phyloP scores from a whole-genome alignment of 805 yeast genomes.

The Clavispora asparagi region DNA sequence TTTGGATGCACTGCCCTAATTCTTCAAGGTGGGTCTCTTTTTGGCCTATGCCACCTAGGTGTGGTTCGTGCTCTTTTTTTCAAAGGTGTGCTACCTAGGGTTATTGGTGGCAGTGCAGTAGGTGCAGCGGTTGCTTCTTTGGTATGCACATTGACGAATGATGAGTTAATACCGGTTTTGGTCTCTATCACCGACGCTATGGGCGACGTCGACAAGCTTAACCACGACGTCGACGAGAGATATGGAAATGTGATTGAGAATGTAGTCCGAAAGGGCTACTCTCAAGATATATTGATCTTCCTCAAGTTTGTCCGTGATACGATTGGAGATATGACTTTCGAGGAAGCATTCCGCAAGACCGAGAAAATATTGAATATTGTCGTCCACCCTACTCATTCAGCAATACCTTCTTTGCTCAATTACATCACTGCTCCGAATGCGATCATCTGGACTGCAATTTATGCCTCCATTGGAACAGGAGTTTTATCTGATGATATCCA shows the following conservation, averaged over 20 bases:
- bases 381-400: slow-evolving; percentile 71
- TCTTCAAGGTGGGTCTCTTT: slow-evolving; percentile 90
- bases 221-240: slow-evolving; percentile 52
- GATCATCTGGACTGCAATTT: slow-evolving; percentile 74
- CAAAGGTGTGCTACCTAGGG: slow-evolving; percentile 72
- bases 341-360: slow-evolving; percentile 80
- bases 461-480: slow-evolving; percentile 77
- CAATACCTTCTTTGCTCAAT: slow-evolving; percentile 71
- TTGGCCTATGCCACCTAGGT: slow-evolving; percentile 92
- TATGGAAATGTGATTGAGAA: slow-evolving; percentile 70
- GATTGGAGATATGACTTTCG: slow-evolving; percentile 84
- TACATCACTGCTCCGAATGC: slow-evolving; percentile 93
- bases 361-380: slow-evolving; percentile 79
- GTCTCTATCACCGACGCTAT: slow-evolving; percentile 35
- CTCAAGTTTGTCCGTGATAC: slow-evolving; percentile 70
- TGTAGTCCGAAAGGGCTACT: slow-evolving; percentile 72
- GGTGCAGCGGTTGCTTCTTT: slow-evolving; percentile 91
- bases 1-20: slow-evolving; percentile 88
- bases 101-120: slow-evolving; percentile 87
- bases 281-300: slow-evolving; percentile 78
- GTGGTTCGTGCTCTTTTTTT: slow-evolving; percentile 79
- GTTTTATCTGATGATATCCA: slow-evolving; percentile 53
- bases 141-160: slow-evolving; percentile 67
- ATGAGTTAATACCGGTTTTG: slow-evolving; percentile 51
- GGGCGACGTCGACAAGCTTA: slow-evolving; percentile 41